These are phyloP conservation scores for Botryobasidium botryosum DNA, from an alignment of 768 basidiomycete species.

Conservation along the genomic window DNA sequence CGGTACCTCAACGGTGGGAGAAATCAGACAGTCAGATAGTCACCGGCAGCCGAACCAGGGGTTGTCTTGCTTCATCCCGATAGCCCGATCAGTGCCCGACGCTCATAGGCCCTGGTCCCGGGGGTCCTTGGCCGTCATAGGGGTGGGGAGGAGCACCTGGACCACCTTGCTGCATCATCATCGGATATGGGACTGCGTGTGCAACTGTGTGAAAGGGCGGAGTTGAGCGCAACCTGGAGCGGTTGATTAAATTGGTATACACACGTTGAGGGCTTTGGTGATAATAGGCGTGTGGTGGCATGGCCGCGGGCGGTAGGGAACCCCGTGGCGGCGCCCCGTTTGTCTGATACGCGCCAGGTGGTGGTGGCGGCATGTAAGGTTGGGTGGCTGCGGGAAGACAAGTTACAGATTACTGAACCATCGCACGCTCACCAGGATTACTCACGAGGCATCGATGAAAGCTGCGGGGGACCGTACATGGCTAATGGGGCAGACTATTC, in stretches of 20 bases:
- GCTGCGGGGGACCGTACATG: constrained; percentile 67
- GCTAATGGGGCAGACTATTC: constrained; percentile 24
- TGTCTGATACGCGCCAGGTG: constrained; percentile 60
- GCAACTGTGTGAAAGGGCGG: constrained; percentile 36
- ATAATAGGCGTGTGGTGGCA: constrained; percentile 74
- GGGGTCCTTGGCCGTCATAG: constrained; percentile 35
- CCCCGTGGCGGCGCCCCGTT: constrained; percentile 65
- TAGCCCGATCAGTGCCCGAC: constrained; percentile 10
- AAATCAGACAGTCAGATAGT: too few relatives aligned
- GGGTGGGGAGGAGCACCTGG: constrained; percentile 48
- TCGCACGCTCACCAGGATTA: too few relatives aligned
- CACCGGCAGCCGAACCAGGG: too few relatives aligned
- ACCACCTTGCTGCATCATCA: constrained; percentile 69
- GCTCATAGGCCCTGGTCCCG: constrained; percentile 10
- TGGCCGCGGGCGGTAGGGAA: constrained; percentile 84
- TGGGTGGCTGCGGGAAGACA: constrained; percentile 44
- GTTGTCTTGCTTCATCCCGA: too few relatives aligned
- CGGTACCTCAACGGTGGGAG: too few relatives aligned
- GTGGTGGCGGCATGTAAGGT: constrained; percentile 64
- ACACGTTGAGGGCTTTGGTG: constrained; percentile 79
- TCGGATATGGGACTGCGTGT: constrained; percentile 74
- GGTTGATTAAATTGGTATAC: constrained; percentile 18
- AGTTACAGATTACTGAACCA: too few relatives aligned
- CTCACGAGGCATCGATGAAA: constrained; percentile 82
- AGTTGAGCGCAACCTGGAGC: constrained; percentile 17